Evolutionary conservation across 345 rosid genomes (phyloP).

Genomic region (Moricandia moricandioides): DNA sequence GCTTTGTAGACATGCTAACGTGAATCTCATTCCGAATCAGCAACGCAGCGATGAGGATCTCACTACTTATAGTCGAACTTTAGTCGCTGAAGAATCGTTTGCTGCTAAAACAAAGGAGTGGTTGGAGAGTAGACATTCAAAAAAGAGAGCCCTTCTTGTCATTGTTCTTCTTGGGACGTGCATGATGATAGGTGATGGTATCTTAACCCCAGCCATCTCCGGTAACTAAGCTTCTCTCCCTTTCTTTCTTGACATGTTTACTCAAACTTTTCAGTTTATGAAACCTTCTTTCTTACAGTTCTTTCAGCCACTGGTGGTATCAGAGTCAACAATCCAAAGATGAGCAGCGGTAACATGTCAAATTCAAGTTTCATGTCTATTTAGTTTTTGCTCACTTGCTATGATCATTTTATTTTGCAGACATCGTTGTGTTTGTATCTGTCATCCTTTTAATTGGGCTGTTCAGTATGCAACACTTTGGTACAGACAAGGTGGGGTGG

Average conservation of each 20-base stretch:
- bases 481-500: constrained; percentile 91
- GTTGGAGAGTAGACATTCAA: constrained; percentile 60
- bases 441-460: constrained; percentile 71
- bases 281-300: constrained; percentile 45
- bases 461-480: constrained; percentile 91
- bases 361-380: not conserved
- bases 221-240: constrained; percentile 43
- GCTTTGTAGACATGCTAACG: constrained; percentile 93
- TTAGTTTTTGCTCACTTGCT: not conserved
- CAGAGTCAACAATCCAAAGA: constrained; percentile 54
- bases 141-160: constrained; percentile 65
- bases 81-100: constrained; percentile 72
- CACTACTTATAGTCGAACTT: constrained; percentile 85
- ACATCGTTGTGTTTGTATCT: constrained; percentile 66
- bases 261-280: not conserved
- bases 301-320: constrained; percentile 97
- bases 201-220: constrained; percentile 96
- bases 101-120: constrained; percentile 86
- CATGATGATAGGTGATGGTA: constrained; percentile 96
- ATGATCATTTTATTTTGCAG: constrained; percentile 40
- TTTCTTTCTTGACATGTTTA: not conserved
- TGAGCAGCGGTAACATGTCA: constrained; percentile 54
- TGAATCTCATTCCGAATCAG: constrained; percentile 88
- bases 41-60: constrained; percentile 88
- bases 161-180: constrained; percentile 88